A percentile compares a stretch with the other conserved stretches of the same genome.
Evolutionary conservation across 106 monocot species (phyloP).

Genomic region (Amphibolis antarctica): DNA sequence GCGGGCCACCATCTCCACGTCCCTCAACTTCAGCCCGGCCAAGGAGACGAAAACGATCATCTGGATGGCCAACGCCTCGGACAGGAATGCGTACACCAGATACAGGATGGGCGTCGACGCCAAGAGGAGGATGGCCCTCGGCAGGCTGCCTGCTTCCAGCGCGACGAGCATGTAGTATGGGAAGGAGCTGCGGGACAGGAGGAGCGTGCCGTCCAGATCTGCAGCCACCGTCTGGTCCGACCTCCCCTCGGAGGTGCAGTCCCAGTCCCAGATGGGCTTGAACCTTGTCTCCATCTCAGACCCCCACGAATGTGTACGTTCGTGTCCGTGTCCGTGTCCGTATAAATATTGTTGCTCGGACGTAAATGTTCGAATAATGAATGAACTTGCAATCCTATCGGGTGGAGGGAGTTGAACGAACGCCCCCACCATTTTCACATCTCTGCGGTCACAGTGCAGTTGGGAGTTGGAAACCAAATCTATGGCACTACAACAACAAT

Average conservation of each 20-base stretch:
- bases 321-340: background rate
- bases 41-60: slow-evolving; percentile 28
- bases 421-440: too few relatives aligned
- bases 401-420: background rate
- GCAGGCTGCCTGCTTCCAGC: slow-evolving; percentile 42
- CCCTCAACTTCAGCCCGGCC: slow-evolving; percentile 18
- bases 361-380: background rate
- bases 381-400: background rate
- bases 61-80: slow-evolving; percentile 26
- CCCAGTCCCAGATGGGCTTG: slow-evolving; percentile 23
- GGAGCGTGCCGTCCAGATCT: slow-evolving; percentile 41
- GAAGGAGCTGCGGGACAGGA: slow-evolving; percentile 34
- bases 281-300: slow-evolving; percentile 4
- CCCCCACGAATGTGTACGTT: background rate
- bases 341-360: background rate
- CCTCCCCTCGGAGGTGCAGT: slow-evolving; percentile 29
- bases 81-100: slow-evolving; percentile 18
- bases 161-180: slow-evolving; percentile 49
- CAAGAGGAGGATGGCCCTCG: slow-evolving; percentile 28
- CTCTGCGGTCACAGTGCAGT: background rate
- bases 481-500: too few relatives aligned
- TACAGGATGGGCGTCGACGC: slow-evolving; percentile 18
- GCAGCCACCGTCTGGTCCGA: slow-evolving; percentile 26
- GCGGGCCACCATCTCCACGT: slow-evolving; percentile 26
- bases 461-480: background rate